Evolutionary conservation across 768 basidiomycete genomes (phyloP).

Genomic region (Macrolepiota dolichaula): DNA sequence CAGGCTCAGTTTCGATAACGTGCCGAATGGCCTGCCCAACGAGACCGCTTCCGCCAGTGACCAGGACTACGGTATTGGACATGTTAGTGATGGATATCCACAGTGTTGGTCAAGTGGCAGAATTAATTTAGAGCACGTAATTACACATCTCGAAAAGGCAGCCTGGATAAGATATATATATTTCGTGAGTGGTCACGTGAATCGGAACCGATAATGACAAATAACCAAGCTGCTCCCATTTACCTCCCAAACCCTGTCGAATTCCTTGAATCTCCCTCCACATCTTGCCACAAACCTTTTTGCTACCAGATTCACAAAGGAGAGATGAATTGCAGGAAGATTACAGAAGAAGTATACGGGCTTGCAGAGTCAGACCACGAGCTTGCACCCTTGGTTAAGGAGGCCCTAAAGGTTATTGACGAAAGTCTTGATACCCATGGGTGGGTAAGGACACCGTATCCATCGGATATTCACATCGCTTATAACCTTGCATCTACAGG

Average conservation of each 20-base stretch:
- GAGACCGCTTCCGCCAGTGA: conserved; percentile 84
- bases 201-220: not conserved
- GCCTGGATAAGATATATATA: not conserved
- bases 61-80: conserved; percentile 54
- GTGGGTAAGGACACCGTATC: conserved; percentile 47
- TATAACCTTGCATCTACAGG: conserved; percentile 33
- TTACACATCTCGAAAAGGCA: not conserved
- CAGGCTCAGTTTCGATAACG: conserved; percentile 74
- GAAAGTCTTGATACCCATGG: conserved; percentile 72
- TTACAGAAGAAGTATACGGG: conserved; percentile 58
- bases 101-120: not conserved
- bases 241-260: not conserved
- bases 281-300: not conserved
- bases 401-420: conserved; percentile 83
- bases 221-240: not conserved
- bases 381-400: conserved; percentile 61
- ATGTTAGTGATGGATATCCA: conserved; percentile 18
- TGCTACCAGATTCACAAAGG: not conserved
- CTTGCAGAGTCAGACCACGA: conserved; percentile 45
- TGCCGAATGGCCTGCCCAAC: conserved; percentile 84
- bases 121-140: not conserved
- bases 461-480: conserved; percentile 15
- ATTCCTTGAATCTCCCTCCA: not conserved
- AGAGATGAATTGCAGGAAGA: conserved; percentile 45
- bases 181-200: conserved; percentile 8